A percentile compares a stretch with the other conserved stretches of the same genome.
These are phyloP conservation scores for Blastobotrys malaysiensis DNA, from an alignment of 1,139 yeast genomes.

Conservation along the genomic window DNA sequence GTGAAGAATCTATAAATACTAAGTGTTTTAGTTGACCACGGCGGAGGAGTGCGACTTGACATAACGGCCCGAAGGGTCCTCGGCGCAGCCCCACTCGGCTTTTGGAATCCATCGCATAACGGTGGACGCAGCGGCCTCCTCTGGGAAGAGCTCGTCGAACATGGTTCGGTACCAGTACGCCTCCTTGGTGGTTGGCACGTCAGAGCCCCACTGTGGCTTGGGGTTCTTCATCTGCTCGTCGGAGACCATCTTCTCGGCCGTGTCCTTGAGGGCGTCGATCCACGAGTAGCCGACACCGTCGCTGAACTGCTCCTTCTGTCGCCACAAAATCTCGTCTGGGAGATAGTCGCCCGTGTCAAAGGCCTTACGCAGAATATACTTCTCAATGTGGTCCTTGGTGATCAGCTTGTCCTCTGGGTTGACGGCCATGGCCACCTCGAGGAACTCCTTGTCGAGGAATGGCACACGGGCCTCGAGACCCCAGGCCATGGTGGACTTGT, in stretches of 20 bases:
- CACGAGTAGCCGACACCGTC: constrained; percentile 99
- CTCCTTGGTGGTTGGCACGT: constrained; percentile 94
- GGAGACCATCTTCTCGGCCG: constrained; percentile 78
- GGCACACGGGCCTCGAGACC: constrained; percentile 99
- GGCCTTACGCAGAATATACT: constrained; percentile 93
- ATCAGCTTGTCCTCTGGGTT: constrained; percentile 90
- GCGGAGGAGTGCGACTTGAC: constrained; percentile 65
- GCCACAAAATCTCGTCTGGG: constrained; percentile 95
- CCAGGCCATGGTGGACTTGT: constrained; percentile 99
- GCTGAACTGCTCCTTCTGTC: constrained; percentile 99
- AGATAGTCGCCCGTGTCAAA: constrained; percentile 89
- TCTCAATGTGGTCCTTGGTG: constrained; percentile 67
- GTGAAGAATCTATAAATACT: background rate
- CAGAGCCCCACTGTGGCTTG: constrained; percentile 93
- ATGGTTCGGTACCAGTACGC: constrained; percentile 98
- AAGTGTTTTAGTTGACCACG: constrained; percentile 11
- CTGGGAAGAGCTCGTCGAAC: constrained; percentile 88
- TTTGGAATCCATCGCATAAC: constrained; percentile 99
- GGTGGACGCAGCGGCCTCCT: constrained; percentile 87
- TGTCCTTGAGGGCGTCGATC: constrained; percentile 96
- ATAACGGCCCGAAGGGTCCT: constrained; percentile 96
- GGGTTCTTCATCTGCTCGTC: constrained; percentile 89
- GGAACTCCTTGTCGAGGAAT: constrained; percentile 88
- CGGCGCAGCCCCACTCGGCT: constrained; percentile 99
- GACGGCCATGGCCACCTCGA: constrained; percentile 90